Evolutionary conservation across 495 filamentous ascomycete species (phyloP), one percentile per base, ranked within the genome.

Genomic region (Coniosporium apollinis): DNA sequence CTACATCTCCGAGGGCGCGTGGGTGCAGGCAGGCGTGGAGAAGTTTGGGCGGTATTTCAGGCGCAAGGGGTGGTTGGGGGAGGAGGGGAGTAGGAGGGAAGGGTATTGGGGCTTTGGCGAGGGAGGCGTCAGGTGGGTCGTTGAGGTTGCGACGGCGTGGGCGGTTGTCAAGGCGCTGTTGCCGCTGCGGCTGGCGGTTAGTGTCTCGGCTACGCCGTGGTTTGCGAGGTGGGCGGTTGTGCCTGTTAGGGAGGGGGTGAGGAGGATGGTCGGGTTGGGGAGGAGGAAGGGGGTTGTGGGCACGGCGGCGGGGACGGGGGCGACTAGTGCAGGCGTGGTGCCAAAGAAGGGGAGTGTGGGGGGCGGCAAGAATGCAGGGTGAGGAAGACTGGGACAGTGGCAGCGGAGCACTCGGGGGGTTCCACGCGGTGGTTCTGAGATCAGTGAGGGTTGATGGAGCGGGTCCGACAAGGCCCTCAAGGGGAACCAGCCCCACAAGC

Each of bases 151-250:
- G 11, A 78, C 86, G 22, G 89, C 89, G 14, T 97, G 82, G 58
- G 80, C 81, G 1, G 62, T 94, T 38, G 84, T 79, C 13, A 97
- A 97, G 54, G 73, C 77, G 14, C 46, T 93, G 38, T 52, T 94
- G 43, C 82, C 89, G 4, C 44, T 77, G 5, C 64, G 89, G 41
- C 65, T 97, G 39, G 64, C 70, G 4, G 48, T 69, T 10, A 92
- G 86, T 56, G 62, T 91, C 18, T 89, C 78, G 81, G 77, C 70
- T 10, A 94, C 89, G 34, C 89, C 89, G 28, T 94, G 85, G 86
- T 89, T 94, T 65, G 87, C 89, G 14, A 69, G 74, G 32, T 55
- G 65, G 17, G 56, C 77, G 14, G 56, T 84, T 9, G 58, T 62
- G 5, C 67, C 69, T 5, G 26, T 64, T 5, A 57, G 50, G 16